Conservation (phyloP, 2,329 filamentous ascomycete genomes). For the Cryphonectria radicalis region DNA sequence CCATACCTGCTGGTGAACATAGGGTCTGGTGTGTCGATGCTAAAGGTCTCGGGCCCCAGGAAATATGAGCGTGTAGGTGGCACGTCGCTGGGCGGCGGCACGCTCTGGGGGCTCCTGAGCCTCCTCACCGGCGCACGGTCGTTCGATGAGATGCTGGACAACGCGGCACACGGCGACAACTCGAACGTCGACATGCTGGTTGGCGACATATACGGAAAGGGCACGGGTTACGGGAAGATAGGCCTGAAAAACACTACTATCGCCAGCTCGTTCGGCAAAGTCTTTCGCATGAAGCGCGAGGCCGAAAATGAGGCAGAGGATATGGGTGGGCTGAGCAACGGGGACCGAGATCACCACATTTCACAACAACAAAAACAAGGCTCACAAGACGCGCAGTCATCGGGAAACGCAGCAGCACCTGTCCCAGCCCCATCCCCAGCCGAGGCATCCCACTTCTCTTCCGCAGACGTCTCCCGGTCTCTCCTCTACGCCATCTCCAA, state of each 20-base stretch:
- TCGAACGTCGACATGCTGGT: constrained; percentile 93
- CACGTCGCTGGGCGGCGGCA: constrained; percentile 94
- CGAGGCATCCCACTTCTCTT: constrained; percentile 61
- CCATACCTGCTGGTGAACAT: constrained; percentile 98
- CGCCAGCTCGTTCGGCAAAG: constrained; percentile 94
- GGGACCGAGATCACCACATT: constrained; percentile 46
- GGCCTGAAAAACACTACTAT: constrained; percentile 95
- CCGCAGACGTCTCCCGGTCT: constrained; percentile 86
- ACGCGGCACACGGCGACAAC: constrained; percentile 92
- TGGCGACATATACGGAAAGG: constrained; percentile 89
- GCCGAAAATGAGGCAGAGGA: constrained; percentile 82
- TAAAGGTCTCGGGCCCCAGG: constrained; percentile 90
- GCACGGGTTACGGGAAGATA: constrained; percentile 87
- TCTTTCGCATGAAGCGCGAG: constrained; percentile 88
- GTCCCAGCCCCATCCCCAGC: neutral
- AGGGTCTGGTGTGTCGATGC: constrained; percentile 93
- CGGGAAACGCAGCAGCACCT: constrained; percentile 33
- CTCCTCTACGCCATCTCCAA: constrained; percentile 95
- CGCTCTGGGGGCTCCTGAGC: constrained; percentile 91
- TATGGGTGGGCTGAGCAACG: constrained; percentile 60
- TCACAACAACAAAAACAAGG: constrained; percentile 28
- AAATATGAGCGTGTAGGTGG: constrained; percentile 91
- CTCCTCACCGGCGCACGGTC: constrained; percentile 89
- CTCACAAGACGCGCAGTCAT: constrained; percentile 28
- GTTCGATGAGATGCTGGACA: constrained; percentile 97